Conservation (phyloP, 345 rosid genomes). For the Eucalyptus sp. region DNA sequence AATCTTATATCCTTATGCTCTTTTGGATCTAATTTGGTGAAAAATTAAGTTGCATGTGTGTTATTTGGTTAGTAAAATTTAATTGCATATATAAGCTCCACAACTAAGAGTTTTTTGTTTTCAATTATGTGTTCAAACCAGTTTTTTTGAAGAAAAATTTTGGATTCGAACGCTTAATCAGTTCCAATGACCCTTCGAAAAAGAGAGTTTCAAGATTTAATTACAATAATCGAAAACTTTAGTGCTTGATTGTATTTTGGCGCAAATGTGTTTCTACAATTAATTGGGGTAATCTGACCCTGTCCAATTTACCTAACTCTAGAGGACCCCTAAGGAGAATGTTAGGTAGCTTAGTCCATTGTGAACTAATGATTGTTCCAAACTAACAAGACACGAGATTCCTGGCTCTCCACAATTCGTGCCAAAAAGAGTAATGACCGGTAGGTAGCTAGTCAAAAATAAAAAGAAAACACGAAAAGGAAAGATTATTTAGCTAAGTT, state of each 20-base stretch:
- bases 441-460: not conserved
- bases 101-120: not conserved
- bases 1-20: not conserved
- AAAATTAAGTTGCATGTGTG: too few relatives aligned
- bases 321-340: not conserved
- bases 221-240: rapidly evolving
- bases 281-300: not conserved
- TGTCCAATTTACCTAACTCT: not conserved
- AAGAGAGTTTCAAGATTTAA: not conserved
- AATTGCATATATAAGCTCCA: not conserved
- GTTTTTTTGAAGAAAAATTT: not conserved
- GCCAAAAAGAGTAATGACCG: not conserved
- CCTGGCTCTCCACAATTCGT: not conserved
- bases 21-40: not conserved
- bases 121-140: not conserved
- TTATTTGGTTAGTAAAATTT: too few relatives aligned
- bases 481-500: not conserved
- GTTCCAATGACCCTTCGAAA: not conserved
- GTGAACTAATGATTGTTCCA: not conserved
- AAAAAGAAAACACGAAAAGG: not conserved
- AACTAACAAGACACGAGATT: not conserved
- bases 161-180: rapidly evolving
- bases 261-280: not conserved
- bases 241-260: not conserved
- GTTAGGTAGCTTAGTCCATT: not conserved